Conservation (phyloP, 139 green algal species). For the Micractinium sp. region DNA sequence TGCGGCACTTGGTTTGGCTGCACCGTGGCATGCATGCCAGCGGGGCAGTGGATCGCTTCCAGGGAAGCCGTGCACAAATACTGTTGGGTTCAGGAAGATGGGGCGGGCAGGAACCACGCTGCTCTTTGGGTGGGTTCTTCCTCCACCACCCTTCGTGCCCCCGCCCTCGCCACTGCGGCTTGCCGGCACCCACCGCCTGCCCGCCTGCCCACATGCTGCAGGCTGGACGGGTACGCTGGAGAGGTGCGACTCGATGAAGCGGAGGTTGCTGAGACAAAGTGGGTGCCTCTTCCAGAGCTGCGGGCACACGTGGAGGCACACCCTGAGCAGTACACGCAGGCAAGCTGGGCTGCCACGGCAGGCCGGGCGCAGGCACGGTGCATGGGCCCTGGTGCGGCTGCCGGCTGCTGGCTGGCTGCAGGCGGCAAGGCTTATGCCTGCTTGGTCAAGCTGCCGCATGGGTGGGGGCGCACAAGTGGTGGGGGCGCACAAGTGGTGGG, state of each 20-base stretch:
- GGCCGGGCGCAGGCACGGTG: not conserved
- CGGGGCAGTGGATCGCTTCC: too few relatives aligned
- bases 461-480: too few relatives aligned
- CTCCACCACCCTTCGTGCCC: too few relatives aligned
- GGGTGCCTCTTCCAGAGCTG: not conserved
- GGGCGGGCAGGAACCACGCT: too few relatives aligned
- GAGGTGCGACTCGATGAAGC: not conserved
- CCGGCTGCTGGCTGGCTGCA: not conserved
- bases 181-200: not conserved
- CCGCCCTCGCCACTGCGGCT: too few relatives aligned
- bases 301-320: not conserved
- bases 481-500: too few relatives aligned
- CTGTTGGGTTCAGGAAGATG: too few relatives aligned
- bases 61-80: too few relatives aligned
- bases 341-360: not conserved
- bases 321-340: constrained; percentile 19
- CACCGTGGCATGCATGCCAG: too few relatives aligned
- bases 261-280: not conserved
- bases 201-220: not conserved
- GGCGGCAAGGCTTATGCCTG: too few relatives aligned
- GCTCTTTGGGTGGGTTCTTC: too few relatives aligned
- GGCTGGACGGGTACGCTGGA: not conserved
- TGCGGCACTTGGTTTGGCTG: too few relatives aligned
- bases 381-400: not conserved
- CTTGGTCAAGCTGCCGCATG: not conserved